Evolutionary conservation across 148 eudicot genomes (phyloP).

Genomic region (Cornus suecica): DNA sequence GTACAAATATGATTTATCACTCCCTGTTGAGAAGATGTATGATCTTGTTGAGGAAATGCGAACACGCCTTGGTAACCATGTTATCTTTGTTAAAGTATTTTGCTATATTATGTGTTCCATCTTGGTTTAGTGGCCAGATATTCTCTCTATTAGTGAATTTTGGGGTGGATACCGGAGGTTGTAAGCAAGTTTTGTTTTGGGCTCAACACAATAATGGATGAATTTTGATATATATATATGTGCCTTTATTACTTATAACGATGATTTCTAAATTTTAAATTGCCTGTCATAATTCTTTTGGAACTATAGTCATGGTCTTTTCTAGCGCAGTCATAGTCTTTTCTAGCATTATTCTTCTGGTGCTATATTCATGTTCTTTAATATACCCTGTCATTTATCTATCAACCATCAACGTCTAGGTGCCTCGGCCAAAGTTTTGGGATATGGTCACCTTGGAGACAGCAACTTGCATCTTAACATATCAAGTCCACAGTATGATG

Average conservation of each 20-base stretch:
- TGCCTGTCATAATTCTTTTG: not conserved
- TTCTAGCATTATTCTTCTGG: not conserved
- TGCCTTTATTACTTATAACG: not conserved
- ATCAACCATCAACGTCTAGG: conserved; percentile 31
- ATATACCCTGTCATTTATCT: not conserved
- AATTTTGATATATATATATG: not conserved
- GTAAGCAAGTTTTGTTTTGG: not conserved
- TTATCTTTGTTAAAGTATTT: conserved; percentile 4
- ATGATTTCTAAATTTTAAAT: not conserved
- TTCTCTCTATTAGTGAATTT: not conserved
- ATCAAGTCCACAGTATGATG: conserved; percentile 67
- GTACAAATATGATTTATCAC: conserved; percentile 94
- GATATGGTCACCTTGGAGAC: conserved; percentile 96
- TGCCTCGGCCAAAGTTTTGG: conserved; percentile 67
- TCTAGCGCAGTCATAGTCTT: conserved; percentile 4
- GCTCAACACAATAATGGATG: not conserved
- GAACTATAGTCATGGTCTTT: conserved; percentile 5
- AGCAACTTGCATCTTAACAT: conserved; percentile 95
- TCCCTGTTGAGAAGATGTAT: conserved; percentile 90
- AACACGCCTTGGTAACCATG: conserved; percentile 68
- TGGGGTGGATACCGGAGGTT: not conserved
- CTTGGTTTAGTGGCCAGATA: not conserved
- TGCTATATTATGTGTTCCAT: not conserved
- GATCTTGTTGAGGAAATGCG: conserved; percentile 92
- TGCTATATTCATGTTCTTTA: too few species aligned